Base-by-base conservation (phyloP, 371 early-diverging fungal genomes). In the Mucor sp. region DNA sequence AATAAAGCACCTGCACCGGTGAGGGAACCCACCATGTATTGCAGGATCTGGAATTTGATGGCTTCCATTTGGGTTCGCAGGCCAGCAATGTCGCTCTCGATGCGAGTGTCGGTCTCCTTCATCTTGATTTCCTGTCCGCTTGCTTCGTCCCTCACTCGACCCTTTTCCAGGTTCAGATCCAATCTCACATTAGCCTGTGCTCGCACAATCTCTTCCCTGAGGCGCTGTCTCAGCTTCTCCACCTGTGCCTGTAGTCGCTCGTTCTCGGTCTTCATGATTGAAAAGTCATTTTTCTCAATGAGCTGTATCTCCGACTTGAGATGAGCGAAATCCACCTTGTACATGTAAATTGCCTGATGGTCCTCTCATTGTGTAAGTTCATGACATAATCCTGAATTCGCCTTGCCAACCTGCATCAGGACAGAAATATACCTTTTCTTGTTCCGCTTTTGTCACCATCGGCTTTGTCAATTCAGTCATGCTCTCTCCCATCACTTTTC, bases 1-100 rank as follows among this genome's bases (percentile, higher is more conserved):
- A 92, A 89, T 67, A 94, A 78, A 27, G 92, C 93, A 19, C 92
- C 93, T 28, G 91, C 90, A 87, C 92, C 93, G 41, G 92, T 93
- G 48, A 94, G 89, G 17, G 93, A 93, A 75, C 87, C 88, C 37
- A 92, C 84, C 90, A 93, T 90, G 65, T 93, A 93, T 74, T 93
- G 94, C 62, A 93, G 62, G 17, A 93, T 93, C 68, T 91, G 92
- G 60, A 92, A 92, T 74, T 94, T 95, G 71, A 95, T 93, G 6
- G 93, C 88, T 77, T 96, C 96, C 91, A 96, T 90, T 70, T 92
- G 92, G n/a, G 95, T 95, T 33, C 92, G 77, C 57, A 97, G 70
- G 9, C 84, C 86, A 17, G 91, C 88, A 47, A 96, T 92, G 71
- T 97, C 97, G 55, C 91, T 87, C 74, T 97, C 97, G 64, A 96